Evolutionary conservation across 768 basidiomycete species (phyloP), one percentile per base, ranked within the genome.

Genomic region (Rhodosporidiobolus sp.): DNA sequence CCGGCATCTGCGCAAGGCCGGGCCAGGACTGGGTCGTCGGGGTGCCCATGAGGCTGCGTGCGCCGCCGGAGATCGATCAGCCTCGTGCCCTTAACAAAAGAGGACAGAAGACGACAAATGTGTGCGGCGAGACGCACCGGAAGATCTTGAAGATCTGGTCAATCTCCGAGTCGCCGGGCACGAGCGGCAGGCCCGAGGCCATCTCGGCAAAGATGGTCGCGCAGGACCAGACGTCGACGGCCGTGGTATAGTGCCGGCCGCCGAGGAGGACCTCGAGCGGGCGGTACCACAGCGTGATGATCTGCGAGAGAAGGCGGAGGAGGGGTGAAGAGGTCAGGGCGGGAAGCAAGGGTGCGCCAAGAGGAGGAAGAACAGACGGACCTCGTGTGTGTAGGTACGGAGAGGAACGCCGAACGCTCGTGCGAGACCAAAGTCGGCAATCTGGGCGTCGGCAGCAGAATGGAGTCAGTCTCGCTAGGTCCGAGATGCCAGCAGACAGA

Each of bases 111-210:
- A 7, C 16, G 35, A 6, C 24, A 43, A 14, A 43, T n/a, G 43
- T 10, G 32, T 4, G 49, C 8, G 22, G 38, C 12, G 19, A 49
- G 19, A 81, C 85, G 64, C 70, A 94, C 96, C 92, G 87, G 86
- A 98, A 99, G 78, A 98, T 99, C 83, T 92, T 91, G 87, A 98
- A 98, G 75, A 98, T 98, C 84, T 99, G 95, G 82, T 99, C 96
- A 79, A 98, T 99, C 83, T 99, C 96, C 43, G 95, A 98, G 83
- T 99, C 96, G 8, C 96, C 96, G 28, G 96, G 95, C 85, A 98
- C 97, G 46, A 77, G 67, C 4, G 70, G 70, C 30, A 77, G 20
- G 2, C 72, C 72, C 11, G 50, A 50, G 56, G 91, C 89, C 95
- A 98, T 97, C 83, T 99, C 96, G 10, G 95, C 95, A 79, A 95